These are phyloP conservation scores for Chaetomidium leptoderma DNA, from an alignment of 495 filamentous ascomycete species.

Conservation along the genomic window DNA sequence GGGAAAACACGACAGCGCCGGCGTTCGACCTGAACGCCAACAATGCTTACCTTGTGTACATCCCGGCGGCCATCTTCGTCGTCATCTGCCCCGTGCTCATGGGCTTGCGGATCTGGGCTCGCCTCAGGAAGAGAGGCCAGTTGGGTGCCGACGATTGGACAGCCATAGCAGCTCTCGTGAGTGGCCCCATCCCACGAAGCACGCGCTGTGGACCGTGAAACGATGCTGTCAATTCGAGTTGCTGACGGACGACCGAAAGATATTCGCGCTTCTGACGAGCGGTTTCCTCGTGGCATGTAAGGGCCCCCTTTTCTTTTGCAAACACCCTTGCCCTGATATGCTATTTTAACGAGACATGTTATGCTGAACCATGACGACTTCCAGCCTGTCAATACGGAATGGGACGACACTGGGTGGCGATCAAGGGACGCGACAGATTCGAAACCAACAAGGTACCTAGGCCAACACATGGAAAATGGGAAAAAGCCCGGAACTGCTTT, in stretches of 20 bases:
- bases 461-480: neutral
- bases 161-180: conserved; percentile 1
- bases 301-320: neutral
- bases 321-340: neutral
- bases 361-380: conserved; percentile 1
- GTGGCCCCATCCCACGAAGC: too few species aligned
- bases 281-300: conserved; percentile 1
- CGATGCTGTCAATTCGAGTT: neutral
- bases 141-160: conserved; percentile 6
- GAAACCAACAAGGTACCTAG: conserved; percentile 7
- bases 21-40: conserved; percentile 5
- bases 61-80: neutral
- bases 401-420: conserved; percentile 3
- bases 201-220: neutral
- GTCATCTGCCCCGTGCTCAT: conserved; percentile 7
- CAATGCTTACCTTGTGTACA: conserved; percentile 1
- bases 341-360: neutral
- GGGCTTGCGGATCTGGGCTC: conserved; percentile 5
- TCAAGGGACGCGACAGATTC: neutral
- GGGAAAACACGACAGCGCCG: neutral
- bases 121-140: conserved; percentile 5
- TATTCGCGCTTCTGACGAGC: conserved; percentile 4
- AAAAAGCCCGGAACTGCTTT: neutral
- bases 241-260: neutral
- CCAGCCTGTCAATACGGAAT: conserved; percentile 5